Base-by-base conservation (phyloP, 2,329 filamentous ascomycete genomes). In the Rachicladosporium sp. region DNA sequence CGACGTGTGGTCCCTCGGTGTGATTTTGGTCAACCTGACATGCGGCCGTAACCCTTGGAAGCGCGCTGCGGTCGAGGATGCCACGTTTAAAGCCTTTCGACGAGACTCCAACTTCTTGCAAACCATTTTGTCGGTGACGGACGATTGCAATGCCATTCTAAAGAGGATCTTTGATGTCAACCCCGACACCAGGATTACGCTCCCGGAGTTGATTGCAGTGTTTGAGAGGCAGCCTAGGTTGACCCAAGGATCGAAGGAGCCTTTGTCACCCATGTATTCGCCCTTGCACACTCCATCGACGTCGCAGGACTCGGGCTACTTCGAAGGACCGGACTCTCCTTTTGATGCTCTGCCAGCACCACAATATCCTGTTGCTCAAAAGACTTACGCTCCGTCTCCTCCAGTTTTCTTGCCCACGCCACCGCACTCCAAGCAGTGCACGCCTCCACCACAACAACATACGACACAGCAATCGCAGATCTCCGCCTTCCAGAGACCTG, bases 11-110 rank as follows among this genome's bases (percentile, higher is more conserved):
- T 89, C 84, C 56, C 74, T 98, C n/a, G 91, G 91, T 51, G 89
- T 98, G 38, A 94, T 98, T 59, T 73, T 98, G 45, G 87, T 98
- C 54, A 98, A 98, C 69, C 72, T 98, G 50, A 93, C 87, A 37
- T 98, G 91, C 66, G 91, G 91, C 58, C 86, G 91, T 61, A 98
- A 98, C 65, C 91, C 91, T 43, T 98, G 91, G 91, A 96, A 96
- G 68, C 82, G 91, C 60, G 91, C 91, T 46, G 94, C 87, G 9
- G 70, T 78, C 51, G 86, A 94, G 61, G 91, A 98, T 63, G 86
- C 86, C 48, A 96, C 91, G 34, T 98, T 96, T 73, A 78, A 82
- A 55, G 88, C 88, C 40, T 96, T 83, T 65, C 74, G 83, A 52
- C 81, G 81, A 68, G 86, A 87, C 57, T 77, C 78, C 45, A 80